Evolutionary conservation across 1,284 basidiomycete species (phyloP).

Genomic region (Fomitopsis betulina): DNA sequence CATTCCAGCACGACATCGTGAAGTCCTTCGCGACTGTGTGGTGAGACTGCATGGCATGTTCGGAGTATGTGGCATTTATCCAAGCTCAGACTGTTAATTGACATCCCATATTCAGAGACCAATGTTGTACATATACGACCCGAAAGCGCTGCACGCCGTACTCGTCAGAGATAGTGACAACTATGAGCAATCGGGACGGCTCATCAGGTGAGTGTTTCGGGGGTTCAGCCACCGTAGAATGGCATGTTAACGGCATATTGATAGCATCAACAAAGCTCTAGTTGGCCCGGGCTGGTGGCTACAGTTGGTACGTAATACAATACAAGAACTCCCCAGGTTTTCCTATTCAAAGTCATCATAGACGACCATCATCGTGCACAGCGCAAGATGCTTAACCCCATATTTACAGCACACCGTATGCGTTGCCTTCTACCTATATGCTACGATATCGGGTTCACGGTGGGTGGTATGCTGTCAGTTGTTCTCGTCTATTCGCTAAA

Average conservation of each 20-base stretch:
- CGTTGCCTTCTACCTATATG: slow-evolving; percentile 12
- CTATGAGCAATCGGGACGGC: slow-evolving; percentile 13
- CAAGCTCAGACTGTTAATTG: not conserved
- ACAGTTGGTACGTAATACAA: not conserved
- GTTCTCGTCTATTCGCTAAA: not conserved
- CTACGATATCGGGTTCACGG: slow-evolving; percentile 5
- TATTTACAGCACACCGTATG: slow-evolving; percentile 13
- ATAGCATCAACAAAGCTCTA: not conserved
- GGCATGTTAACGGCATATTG: not conserved
- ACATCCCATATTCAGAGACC: slow-evolving; percentile 19
- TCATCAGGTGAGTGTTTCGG: slow-evolving; percentile 26
- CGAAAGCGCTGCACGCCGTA: slow-evolving; percentile 9
- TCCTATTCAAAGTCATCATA: not conserved
- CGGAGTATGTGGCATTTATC: not conserved
- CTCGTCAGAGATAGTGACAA: slow-evolving; percentile 11
- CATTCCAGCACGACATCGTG: not conserved
- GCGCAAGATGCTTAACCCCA: slow-evolving; percentile 14
- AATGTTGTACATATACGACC: slow-evolving; percentile 28
- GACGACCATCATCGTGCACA: slow-evolving; percentile 12
- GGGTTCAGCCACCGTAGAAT: too few species aligned
- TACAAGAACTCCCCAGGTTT: not conserved
- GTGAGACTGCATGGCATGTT: slow-evolving; percentile 4
- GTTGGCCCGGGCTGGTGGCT: slow-evolving; percentile 2
- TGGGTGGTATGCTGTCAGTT: not conserved
- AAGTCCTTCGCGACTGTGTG: not conserved